Evolutionary conservation across 345 rosid genomes (phyloP).

Genomic region (Citrus sp.): DNA sequence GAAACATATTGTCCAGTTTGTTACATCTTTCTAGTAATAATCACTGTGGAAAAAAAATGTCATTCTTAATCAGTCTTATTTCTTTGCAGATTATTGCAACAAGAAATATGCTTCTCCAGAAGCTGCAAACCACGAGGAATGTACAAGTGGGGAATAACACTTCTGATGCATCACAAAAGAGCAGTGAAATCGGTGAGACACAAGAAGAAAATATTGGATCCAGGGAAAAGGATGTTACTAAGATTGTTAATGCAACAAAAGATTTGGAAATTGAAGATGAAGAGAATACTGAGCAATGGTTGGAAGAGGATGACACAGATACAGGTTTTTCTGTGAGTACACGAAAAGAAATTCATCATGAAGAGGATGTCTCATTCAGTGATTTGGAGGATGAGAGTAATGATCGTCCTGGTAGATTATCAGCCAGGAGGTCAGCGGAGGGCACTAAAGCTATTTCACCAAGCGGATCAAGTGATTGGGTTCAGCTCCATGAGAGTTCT

Average conservation of each 20-base stretch:
- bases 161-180: slow-evolving; percentile 20
- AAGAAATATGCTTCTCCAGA: slow-evolving; percentile 52
- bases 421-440: slow-evolving; percentile 16
- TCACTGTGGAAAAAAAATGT: background rate
- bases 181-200: slow-evolving; percentile 9
- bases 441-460: slow-evolving; percentile 30
- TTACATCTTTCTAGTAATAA: background rate
- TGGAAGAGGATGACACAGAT: slow-evolving; percentile 33
- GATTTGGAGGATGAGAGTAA: slow-evolving; percentile 54
- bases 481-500: slow-evolving; percentile 42
- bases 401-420: slow-evolving; percentile 28
- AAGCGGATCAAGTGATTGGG: slow-evolving; percentile 62
- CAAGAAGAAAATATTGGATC: slow-evolving; percentile 14
- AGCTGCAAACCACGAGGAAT: slow-evolving; percentile 40
- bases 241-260: slow-evolving; percentile 26
- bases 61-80: background rate
- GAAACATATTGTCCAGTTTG: background rate
- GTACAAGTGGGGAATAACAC: slow-evolving; percentile 14
- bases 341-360: slow-evolving; percentile 29
- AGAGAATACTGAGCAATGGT: slow-evolving; percentile 36
- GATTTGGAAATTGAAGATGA: slow-evolving; percentile 28
- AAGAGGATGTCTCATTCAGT: slow-evolving; percentile 54
- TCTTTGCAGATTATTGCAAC: slow-evolving; percentile 49
- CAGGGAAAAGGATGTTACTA: slow-evolving; percentile 12
- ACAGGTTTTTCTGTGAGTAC: slow-evolving; percentile 19